Percentiles rank a stretch among this genome's conserved stretches.
phyloP scores from a whole-genome alignment of 495 filamentous ascomycete species.

The Neurospora sp. region DNA sequence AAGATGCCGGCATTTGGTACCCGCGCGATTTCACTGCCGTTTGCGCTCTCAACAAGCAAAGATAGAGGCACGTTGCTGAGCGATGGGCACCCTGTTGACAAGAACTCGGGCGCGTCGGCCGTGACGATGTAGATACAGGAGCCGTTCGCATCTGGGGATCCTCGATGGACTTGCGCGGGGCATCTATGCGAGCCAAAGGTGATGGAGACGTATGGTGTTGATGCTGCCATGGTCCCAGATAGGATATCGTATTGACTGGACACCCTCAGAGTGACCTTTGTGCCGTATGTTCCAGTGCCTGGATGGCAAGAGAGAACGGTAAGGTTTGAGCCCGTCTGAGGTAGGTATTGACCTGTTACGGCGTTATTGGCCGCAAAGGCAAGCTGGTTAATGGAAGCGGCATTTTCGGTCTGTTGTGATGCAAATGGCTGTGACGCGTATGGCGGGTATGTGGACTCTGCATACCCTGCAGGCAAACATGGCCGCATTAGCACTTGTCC shows the following conservation, averaged over 20 bases:
- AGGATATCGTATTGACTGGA: constrained; percentile 57
- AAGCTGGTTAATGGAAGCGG: constrained; percentile 39
- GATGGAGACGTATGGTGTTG: constrained; percentile 49
- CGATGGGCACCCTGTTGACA: constrained; percentile 53
- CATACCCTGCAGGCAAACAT: constrained; percentile 33
- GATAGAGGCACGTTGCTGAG: constrained; percentile 59
- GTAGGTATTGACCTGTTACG: constrained; percentile 41
- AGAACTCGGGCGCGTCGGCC: constrained; percentile 60
- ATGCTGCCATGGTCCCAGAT: constrained; percentile 38
- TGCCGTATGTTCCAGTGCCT: constrained; percentile 53
- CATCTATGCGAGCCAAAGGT: constrained; percentile 67
- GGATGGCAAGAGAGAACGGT: constrained; percentile 61
- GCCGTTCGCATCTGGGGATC: constrained; percentile 45
- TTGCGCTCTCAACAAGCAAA: constrained; percentile 58
- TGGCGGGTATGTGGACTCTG: constrained; percentile 35
- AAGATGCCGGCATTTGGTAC: constrained; percentile 63
- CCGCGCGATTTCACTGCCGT: constrained; percentile 49
- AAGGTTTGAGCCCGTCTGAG: constrained; percentile 24
- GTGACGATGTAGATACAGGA: constrained; percentile 61
- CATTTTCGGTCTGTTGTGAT: constrained; percentile 34
- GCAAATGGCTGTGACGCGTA: constrained; percentile 32
- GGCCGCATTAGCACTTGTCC: neutral
- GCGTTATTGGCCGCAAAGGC: constrained; percentile 43
- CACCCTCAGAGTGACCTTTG: constrained; percentile 61
- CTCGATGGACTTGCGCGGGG: constrained; percentile 50